Base-by-base conservation (phyloP, 2,329 filamentous ascomycete genomes). In the Cladosporium velox region DNA sequence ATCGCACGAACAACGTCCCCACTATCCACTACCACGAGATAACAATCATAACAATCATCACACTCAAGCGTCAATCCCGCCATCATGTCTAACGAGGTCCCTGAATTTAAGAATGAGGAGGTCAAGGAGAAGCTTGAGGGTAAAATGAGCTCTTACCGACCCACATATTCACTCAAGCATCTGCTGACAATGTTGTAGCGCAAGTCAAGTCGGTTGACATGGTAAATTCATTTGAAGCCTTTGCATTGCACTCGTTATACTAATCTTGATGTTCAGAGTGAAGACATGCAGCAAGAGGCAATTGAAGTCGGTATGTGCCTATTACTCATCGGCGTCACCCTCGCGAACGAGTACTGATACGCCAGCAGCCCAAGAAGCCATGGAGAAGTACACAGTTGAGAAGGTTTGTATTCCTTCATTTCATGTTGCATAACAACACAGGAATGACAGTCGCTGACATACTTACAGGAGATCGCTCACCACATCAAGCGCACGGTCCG, bases 121-220 rank as follows among this genome's bases (percentile, higher is more conserved):
- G 49, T 66, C 21, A 66, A 87, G 77, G 89, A 91, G 78, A 93
- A 92, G 86, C 87, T 93, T 64, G 91, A 94, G 79, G 87, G 90
- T 91, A 79, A 78, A 81, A 38, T 41, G 58, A 21, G 61, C 51
- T 34, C 51, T 47, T 32, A 55, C 61, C 51, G 61, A 35, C 61
- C 51, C 34, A 47, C 51, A n/a, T 47, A 47, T 47, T 47, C 41
- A 47, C 11, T 65, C 59, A 44, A 55, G 30, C 47, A 59, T 26
- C n/a, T 64, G 68, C 67, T 69, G 49, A 69, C 67, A 49, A 21
- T 26, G 7, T 30, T 74, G 71, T 76, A 99, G 95, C 92, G 70
- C 93, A 97, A 82, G 90, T 99, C 81, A 99, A 99, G 85, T 97
- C 93, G 73, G 94, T 92, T 67, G 95, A 99, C 78, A 99, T 99